Percentiles rank a stretch among this genome's conserved stretches.
Conservation (phyloP, 2,329 filamentous ascomycete genomes). For the Ophiocordyceps unilateralis region DNA sequence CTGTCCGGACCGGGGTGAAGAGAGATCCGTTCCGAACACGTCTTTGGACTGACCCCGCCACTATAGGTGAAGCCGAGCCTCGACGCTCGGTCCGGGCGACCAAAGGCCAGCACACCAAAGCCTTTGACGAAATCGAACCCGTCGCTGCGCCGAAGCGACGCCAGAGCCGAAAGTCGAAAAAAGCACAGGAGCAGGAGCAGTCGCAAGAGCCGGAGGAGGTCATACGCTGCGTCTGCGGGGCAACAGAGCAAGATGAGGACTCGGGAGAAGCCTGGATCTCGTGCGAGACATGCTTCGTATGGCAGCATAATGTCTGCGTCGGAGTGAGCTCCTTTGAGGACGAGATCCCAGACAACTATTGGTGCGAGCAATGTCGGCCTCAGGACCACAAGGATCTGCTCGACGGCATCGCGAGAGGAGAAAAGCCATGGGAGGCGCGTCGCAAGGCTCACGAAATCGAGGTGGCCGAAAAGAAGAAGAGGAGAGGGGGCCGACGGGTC, state of each 20-base stretch:
- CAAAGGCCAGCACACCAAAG: conserved; percentile 88
- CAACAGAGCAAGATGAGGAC: conserved; percentile 70
- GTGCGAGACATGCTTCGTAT: conserved; percentile 80
- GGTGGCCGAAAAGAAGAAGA: conserved; percentile 39
- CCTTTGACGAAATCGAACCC: conserved; percentile 57
- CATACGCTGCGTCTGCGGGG: conserved; percentile 87
- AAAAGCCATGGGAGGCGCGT: conserved; percentile 70
- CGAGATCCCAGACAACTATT: conserved; percentile 69
- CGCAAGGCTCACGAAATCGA: conserved; percentile 47
- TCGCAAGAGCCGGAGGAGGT: conserved; percentile 48
- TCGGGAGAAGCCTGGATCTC: conserved; percentile 87
- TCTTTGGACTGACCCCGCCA: conserved; percentile 4
- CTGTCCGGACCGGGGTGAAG: not conserved
- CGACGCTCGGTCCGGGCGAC: conserved; percentile 90
- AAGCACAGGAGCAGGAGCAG: conserved; percentile 42
- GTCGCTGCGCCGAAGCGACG: conserved; percentile 35
- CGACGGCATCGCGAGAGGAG: conserved; percentile 59
- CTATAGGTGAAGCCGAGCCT: conserved; percentile 46
- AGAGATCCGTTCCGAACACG: conserved; percentile 1
- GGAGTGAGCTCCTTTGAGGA: conserved; percentile 65
- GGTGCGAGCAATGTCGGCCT: conserved; percentile 78
- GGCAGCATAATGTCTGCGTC: conserved; percentile 97
- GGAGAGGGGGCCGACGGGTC: conserved; percentile 41
- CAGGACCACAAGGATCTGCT: conserved; percentile 69
- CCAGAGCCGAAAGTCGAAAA: conserved; percentile 32